Percentiles rank a stretch among this genome's conserved stretches.
Conservation (phyloP, 495 filamentous ascomycete species). For the Hypoxylon crocopeplum region DNA sequence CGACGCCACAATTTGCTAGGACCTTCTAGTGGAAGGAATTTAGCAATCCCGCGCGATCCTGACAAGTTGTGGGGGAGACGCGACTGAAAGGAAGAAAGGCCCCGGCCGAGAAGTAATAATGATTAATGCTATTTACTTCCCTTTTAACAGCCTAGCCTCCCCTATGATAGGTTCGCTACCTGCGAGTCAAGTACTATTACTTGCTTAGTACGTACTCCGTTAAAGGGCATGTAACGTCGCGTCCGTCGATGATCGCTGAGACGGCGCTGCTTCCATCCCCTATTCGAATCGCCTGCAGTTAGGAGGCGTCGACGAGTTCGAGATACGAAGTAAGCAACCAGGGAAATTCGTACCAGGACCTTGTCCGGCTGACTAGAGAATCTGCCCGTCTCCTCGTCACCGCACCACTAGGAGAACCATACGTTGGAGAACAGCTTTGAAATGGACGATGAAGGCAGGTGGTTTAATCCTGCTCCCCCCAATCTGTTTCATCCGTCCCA, state of each 20-base stretch:
- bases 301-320: background rate
- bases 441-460: constrained; percentile 21
- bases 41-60: constrained; percentile 5
- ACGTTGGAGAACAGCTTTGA: background rate
- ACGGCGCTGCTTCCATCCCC: background rate
- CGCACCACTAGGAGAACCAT: background rate
- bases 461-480: constrained; percentile 19
- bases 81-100: background rate
- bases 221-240: constrained; percentile 36
- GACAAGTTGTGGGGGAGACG: constrained; percentile 7
- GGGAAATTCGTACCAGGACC: background rate
- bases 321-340: background rate
- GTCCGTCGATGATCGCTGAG: constrained; percentile 8
- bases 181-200: no score
- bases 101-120: no score
- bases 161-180: constrained; percentile 17
- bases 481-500: constrained; percentile 34
- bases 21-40: constrained; percentile 14
- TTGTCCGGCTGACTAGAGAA: constrained; percentile 9
- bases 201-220: constrained; percentile 8
- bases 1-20: constrained; percentile 18
- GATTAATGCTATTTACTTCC: no score
- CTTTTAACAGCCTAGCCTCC: no score
- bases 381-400: background rate
- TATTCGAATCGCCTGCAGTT: background rate